Base-by-base conservation (phyloP, 192 early-diverging fungal genomes). In the Piromyces sp. region DNA sequence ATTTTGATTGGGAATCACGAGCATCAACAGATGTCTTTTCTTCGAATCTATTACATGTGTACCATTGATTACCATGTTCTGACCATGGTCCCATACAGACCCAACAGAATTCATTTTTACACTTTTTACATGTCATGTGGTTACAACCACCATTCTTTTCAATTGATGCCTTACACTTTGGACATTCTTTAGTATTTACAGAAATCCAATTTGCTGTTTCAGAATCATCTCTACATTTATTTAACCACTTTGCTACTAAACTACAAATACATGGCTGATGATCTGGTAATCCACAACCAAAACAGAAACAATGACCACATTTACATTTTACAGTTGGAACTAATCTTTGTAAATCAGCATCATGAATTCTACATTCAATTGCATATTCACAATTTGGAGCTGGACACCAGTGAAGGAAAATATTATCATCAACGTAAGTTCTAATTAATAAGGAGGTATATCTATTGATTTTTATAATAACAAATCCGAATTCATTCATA, bases 91-190 rank as follows among this genome's bases (percentile, higher is more conserved):
- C 97, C 91, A 93, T 91, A 87, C 98, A 99, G 51, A 99, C 95
- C 98, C 98, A 99, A 87, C 98, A 99, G 86, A 98, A 99, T 89
- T 99, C 96, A 86, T 97, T 90, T 85, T 93, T 92, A 86, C 98
- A 99, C 87, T 97, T 96, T 82, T 94, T 92, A 88, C 98, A 99
- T 1, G 95, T 97, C 98, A 99, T 99, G 84, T 99, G 98, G 87
- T 98, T 99, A 89, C 98, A 99, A 14, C 98, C 98, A 79, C 98
- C 98, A 86, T 99, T 99, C 90, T 99, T 99, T 86, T 99, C 98
- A 83, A 99, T 98, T 0, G 94, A 96, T 14, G 95, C 91, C 82
- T 92, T 89, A 87, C 98, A 99, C 86, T 96, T 95, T 38, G 93
- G 86, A 86, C 98, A 99, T 85, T 98, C 96, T 86, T 98, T 97